These are phyloP conservation scores for Alisma plantagoaquatica DNA, from an alignment of 106 monocot species.

Conservation along the genomic window DNA sequence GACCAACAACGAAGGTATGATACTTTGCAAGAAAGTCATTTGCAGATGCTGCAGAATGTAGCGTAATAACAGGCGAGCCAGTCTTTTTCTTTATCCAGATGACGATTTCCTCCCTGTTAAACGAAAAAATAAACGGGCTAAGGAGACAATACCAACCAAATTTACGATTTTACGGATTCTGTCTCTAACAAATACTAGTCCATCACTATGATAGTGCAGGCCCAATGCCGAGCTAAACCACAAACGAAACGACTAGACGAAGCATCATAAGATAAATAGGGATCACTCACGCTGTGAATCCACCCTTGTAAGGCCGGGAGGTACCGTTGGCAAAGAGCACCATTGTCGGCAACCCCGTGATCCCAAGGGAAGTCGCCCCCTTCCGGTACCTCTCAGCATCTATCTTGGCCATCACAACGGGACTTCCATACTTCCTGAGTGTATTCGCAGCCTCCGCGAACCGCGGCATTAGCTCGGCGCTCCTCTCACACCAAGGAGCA, in stretches of 20 bases:
- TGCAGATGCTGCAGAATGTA: constrained; percentile 43
- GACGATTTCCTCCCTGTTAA: constrained; percentile 81
- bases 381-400: constrained; percentile 76
- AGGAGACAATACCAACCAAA: neutral
- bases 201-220: no score
- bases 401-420: constrained; percentile 70
- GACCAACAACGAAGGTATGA: constrained; percentile 56
- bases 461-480: constrained; percentile 88
- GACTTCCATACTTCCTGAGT: constrained; percentile 53
- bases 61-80: constrained; percentile 47
- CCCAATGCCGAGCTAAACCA: no score
- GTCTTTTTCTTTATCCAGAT: constrained; percentile 94
- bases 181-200: no score
- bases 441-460: constrained; percentile 69
- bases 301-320: constrained; percentile 40
- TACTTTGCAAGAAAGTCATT: constrained; percentile 56
- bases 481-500: constrained; percentile 76
- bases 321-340: constrained; percentile 78
- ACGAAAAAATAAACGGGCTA: neutral
- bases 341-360: constrained; percentile 80
- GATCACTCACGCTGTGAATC: constrained; percentile 49
- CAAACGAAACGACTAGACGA: neutral
- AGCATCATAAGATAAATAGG: neutral
- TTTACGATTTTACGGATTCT: no score
- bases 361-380: constrained; percentile 47